Conservation (phyloP, 2,329 filamentous ascomycete species). For the Torrubiellomyces zombiae region DNA sequence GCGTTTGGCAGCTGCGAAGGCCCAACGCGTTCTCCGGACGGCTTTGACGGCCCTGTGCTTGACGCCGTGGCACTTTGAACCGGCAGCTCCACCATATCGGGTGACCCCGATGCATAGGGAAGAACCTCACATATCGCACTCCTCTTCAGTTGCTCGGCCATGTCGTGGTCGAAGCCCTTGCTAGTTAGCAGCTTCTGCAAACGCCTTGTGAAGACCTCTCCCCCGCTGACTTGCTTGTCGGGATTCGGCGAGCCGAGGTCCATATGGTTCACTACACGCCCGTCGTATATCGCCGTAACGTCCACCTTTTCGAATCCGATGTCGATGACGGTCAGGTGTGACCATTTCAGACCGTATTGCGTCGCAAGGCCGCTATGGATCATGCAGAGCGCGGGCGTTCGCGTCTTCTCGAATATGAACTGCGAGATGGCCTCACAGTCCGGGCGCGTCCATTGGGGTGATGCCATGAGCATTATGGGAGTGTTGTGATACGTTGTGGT, state of each 20-base stretch:
- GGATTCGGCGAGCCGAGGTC: constrained; percentile 39
- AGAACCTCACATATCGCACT: constrained; percentile 51
- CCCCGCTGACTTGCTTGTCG: constrained; percentile 48
- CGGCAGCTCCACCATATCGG: constrained; percentile 30
- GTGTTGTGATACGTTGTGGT: constrained; percentile 93
- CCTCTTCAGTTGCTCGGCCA: constrained; percentile 55
- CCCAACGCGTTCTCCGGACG: constrained; percentile 8
- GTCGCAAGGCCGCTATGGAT: constrained; percentile 80
- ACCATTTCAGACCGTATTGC: constrained; percentile 62
- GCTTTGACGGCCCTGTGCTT: constrained; percentile 12
- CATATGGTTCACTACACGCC: constrained; percentile 52
- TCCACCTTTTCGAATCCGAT: constrained; percentile 88
- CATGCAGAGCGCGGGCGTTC: constrained; percentile 78
- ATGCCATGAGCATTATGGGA: constrained; percentile 75
- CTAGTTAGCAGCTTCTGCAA: constrained; percentile 48
- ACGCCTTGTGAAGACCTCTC: constrained; percentile 68
- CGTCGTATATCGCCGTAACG: constrained; percentile 78
- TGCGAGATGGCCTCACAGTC: constrained; percentile 80
- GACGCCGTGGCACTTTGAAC: constrained; percentile 12
- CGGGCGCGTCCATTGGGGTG: constrained; percentile 77
- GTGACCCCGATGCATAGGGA: constrained; percentile 30
- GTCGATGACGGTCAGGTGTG: constrained; percentile 74
- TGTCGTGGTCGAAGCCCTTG: constrained; percentile 44
- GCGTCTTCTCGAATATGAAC: constrained; percentile 95
- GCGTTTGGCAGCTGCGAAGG: constrained; percentile 12